Percentiles rank a stretch among this genome's conserved stretches.
These are phyloP conservation scores for Clathrospora elynae DNA, from an alignment of 2,329 filamentous ascomycete species.

Conservation along the genomic window DNA sequence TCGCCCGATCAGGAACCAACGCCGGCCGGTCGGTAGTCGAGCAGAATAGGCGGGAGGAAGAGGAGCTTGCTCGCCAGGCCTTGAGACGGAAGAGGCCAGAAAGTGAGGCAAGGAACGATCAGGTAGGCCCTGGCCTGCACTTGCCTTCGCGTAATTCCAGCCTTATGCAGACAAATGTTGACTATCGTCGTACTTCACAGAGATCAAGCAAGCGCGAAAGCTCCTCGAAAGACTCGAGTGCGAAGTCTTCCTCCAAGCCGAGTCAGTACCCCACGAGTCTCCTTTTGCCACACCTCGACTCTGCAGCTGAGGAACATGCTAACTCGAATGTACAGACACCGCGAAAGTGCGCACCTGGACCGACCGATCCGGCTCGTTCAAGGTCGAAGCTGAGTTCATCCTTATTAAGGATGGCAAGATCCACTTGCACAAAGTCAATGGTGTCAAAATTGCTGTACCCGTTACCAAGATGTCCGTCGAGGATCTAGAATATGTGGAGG, in stretches of 20 bases:
- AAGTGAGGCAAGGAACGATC: constrained; percentile 60
- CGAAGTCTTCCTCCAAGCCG: constrained; percentile 65
- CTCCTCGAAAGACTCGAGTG: constrained; percentile 56
- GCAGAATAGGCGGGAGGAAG: constrained; percentile 78
- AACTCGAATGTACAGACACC: constrained; percentile 58
- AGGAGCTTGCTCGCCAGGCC: constrained; percentile 80
- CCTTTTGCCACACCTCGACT: neutral
- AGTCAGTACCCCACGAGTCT: constrained; percentile 62
- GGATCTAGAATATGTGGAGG: constrained; percentile 94
- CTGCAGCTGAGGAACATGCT: constrained; percentile 6
- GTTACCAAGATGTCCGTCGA: constrained; percentile 93
- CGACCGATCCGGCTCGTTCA: constrained; percentile 93
- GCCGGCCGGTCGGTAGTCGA: constrained; percentile 72
- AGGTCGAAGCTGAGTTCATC: constrained; percentile 94
- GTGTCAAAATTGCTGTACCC: constrained; percentile 96
- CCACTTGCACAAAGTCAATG: constrained; percentile 96
- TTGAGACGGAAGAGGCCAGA: constrained; percentile 65
- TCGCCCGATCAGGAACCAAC: constrained; percentile 61
- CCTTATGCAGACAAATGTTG: constrained; percentile 68
- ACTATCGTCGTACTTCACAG: constrained; percentile 72
- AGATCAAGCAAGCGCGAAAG: constrained; percentile 72
- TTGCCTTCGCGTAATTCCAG: constrained; percentile 81
- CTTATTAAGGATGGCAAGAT: constrained; percentile 95
- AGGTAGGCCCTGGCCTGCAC: constrained; percentile 78
- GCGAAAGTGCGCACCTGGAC: constrained; percentile 90